Evolutionary conservation across 2,329 filamentous ascomycete species (phyloP).

Genomic region (Talaromyces islandicus): DNA sequence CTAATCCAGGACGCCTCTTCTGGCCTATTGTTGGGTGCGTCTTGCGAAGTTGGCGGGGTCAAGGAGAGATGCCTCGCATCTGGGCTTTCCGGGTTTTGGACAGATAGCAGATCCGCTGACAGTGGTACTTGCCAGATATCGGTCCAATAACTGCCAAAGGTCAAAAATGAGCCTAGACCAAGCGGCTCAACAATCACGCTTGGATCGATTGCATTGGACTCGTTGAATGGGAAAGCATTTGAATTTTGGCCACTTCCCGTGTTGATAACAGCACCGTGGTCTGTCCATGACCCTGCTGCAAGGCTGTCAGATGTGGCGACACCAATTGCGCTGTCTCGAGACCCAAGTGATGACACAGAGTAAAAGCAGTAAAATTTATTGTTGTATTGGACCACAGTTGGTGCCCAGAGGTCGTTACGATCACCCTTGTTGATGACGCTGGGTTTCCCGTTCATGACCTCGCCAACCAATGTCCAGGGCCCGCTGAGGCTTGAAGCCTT

Average conservation of each 20-base stretch:
- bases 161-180: conserved; percentile 41
- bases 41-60: background rate
- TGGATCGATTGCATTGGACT: conserved; percentile 58
- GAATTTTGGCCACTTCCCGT: conserved; percentile 25
- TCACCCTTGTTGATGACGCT: conserved; percentile 30
- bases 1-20: conserved; percentile 33
- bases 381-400: conserved; percentile 53
- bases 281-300: conserved; percentile 27
- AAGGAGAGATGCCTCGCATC: conserved; percentile 24
- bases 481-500: conserved; percentile 7
- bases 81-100: conserved; percentile 14
- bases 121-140: conserved; percentile 59
- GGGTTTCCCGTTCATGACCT: conserved; percentile 20
- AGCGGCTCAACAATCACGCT: conserved; percentile 40
- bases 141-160: conserved; percentile 64
- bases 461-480: conserved; percentile 14
- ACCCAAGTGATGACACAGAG: conserved; percentile 56
- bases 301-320: conserved; percentile 44
- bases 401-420: conserved; percentile 45
- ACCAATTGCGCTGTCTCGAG: conserved; percentile 58
- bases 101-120: conserved; percentile 19
- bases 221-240: conserved; percentile 26
- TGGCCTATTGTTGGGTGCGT: conserved; percentile 14
- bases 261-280: conserved; percentile 28
- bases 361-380: conserved; percentile 61